Percentiles rank a stretch among this genome's conserved stretches.
phyloP scores from a whole-genome alignment of 441 rosid genomes.

The Erodium trifolium region DNA sequence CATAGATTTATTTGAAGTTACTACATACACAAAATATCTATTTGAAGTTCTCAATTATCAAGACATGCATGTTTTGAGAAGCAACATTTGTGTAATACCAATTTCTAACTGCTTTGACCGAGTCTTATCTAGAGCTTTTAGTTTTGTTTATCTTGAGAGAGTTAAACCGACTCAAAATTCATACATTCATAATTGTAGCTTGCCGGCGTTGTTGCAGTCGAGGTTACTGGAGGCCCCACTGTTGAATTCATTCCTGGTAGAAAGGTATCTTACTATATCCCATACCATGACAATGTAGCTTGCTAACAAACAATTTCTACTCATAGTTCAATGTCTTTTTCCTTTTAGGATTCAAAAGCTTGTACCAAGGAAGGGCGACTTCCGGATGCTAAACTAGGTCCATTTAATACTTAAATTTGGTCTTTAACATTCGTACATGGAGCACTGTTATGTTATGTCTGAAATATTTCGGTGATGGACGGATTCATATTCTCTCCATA shows the following conservation, averaged over 20 bases:
- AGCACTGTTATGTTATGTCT: neutral
- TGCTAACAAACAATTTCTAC: neutral
- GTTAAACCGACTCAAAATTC: neutral
- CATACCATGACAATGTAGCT: neutral
- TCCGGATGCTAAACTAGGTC: slow-evolving; percentile 66
- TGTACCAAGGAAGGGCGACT: slow-evolving; percentile 64
- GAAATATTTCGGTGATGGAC: neutral
- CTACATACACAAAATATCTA: neutral
- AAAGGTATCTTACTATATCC: slow-evolving; percentile 40
- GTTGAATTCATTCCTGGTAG: slow-evolving; percentile 79
- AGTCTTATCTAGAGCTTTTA: neutral
- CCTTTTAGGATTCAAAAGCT: slow-evolving; percentile 16
- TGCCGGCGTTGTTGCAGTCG: slow-evolving; percentile 95
- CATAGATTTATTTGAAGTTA: too few relatives aligned
- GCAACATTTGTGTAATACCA: neutral
- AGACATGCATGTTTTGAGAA: neutral
- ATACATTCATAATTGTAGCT: slow-evolving; percentile 37
- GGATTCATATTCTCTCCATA: neutral
- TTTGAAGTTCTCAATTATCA: neutral
- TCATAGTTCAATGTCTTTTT: neutral
- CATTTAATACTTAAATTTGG: neutral
- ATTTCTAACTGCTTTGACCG: neutral
- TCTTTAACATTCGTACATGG: neutral
- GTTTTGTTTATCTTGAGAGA: neutral
- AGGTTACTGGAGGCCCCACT: slow-evolving; percentile 88